phyloP scores from a whole-genome alignment of 2,329 filamentous ascomycete species.

The Neofusicoccum laricinum region DNA sequence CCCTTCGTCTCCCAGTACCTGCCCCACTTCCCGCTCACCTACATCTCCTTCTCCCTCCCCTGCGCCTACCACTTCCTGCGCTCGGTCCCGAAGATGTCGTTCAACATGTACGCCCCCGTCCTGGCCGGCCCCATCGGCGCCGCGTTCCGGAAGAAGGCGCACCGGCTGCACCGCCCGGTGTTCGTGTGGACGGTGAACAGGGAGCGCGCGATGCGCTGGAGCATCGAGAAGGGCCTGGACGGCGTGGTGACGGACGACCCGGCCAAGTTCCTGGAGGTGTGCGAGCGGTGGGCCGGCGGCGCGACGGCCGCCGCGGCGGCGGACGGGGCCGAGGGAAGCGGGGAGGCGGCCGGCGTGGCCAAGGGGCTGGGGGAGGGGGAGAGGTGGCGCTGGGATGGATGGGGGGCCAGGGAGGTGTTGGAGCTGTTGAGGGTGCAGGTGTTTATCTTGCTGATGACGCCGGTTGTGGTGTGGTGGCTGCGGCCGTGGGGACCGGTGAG shows the following conservation, averaged over 20 bases:
- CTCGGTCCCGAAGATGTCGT: constrained; percentile 63
- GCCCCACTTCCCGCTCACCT: constrained; percentile 61
- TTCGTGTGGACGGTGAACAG: constrained; percentile 88
- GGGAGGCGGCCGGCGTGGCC: background rate
- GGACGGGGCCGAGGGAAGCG: background rate
- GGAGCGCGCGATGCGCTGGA: constrained; percentile 76
- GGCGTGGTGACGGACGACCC: constrained; percentile 87
- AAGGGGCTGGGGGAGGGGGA: background rate
- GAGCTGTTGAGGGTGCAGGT: constrained; percentile 6
- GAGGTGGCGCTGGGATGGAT: background rate
- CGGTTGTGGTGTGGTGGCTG: background rate
- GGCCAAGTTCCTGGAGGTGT: constrained; percentile 60
- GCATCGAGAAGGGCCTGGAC: constrained; percentile 64
- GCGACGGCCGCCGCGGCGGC: background rate
- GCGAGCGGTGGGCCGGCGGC: constrained; percentile 35
- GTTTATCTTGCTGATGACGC: background rate
- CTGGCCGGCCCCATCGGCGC: constrained; percentile 67
- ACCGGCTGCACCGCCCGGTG: constrained; percentile 56
- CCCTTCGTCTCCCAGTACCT: constrained; percentile 60
- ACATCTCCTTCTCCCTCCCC: constrained; percentile 64
- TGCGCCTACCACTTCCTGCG: constrained; percentile 71
- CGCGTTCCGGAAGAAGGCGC: constrained; percentile 63
- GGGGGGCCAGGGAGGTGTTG: background rate
- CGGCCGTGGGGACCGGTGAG: background rate
- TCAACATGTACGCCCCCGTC: constrained; percentile 71